A percentile compares a stretch with the other conserved stretches of the same genome.
Evolutionary conservation across 495 filamentous ascomycete species (phyloP).

Genomic region (Friedmanniomyces simplex): DNA sequence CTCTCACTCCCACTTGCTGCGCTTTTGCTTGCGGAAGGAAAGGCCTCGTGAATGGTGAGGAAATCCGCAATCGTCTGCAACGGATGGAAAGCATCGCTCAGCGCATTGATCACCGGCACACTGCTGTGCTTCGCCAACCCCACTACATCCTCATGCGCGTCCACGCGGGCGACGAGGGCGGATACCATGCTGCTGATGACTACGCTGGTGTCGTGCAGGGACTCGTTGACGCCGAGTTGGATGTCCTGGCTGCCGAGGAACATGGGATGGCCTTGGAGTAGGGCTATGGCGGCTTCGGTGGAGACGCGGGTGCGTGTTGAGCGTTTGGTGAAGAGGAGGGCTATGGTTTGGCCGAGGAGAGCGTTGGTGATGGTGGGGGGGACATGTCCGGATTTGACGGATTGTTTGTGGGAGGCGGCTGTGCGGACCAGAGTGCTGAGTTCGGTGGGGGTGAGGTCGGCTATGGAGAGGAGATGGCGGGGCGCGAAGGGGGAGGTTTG

Average conservation of each 20-base stretch:
- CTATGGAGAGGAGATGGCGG: constrained; percentile 76
- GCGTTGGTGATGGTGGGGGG: constrained; percentile 40
- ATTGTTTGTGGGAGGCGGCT: constrained; percentile 62
- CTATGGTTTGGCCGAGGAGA: constrained; percentile 68
- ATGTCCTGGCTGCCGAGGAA: constrained; percentile 93
- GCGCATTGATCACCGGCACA: constrained; percentile 90
- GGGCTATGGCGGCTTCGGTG: constrained; percentile 73
- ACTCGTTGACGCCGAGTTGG: constrained; percentile 92
- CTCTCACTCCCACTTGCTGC: constrained; percentile 16
- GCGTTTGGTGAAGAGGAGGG: constrained; percentile 93
- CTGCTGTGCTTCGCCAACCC: constrained; percentile 66
- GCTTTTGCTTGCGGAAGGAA: constrained; percentile 37
- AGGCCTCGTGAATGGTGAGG: constrained; percentile 74
- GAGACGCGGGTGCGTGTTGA: constrained; percentile 87
- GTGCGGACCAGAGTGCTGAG: constrained; percentile 71
- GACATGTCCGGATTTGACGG: constrained; percentile 59
- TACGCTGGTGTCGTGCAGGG: constrained; percentile 73
- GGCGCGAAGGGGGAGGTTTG: constrained; percentile 30
- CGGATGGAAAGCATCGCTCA: constrained; percentile 81
- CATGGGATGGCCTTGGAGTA: constrained; percentile 88
- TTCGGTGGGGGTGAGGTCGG: constrained; percentile 69
- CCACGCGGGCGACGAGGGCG: constrained; percentile 80
- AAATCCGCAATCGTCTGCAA: constrained; percentile 89
- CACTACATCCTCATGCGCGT: constrained; percentile 70
- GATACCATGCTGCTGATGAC: constrained; percentile 90